Evolutionary conservation across 2,329 filamentous ascomycete species (phyloP), one percentile per base, ranked within the genome.

Genomic region (Fusarium proliferatum): DNA sequence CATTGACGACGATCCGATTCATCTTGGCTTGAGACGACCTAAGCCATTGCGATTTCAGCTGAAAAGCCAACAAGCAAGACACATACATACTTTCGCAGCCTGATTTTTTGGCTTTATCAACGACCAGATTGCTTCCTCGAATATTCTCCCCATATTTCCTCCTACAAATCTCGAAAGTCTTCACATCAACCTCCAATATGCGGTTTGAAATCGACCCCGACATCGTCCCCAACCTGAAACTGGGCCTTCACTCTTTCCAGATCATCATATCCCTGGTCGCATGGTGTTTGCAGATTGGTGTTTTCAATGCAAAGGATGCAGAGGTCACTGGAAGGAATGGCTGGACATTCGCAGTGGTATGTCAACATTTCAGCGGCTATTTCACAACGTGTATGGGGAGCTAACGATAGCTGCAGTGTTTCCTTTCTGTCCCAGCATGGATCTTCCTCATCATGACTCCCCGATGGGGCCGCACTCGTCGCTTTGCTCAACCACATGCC

Each of bases 391-490:
- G 34, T 21, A 59, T 38, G 46, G 17, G 33, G 61, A 41, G 59
- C 73, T 76, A 46, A 67, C 45, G n/a, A 12, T 39, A n/a, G 33
- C 2, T 26, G 10, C 67, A 93, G 91, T 91, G 89, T 81, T 92
- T 92, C 82, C 81, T 93, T 38, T 87, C 88, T 21, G 84, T 91
- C 52, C 90, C 89, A 1, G 89, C 89, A 49, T 90, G 90, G 84
- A 86, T 93, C 68, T 93, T 89, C 81, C 85, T 92, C 55, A 86
- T 88, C 75, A 89, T 91, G 86, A 88, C 90, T 7, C 90, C 90
- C 46, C 86, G 90, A 60, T 92, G 89, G 79, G 85, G 86, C 53
- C 87, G 90, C 71, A 91, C 91, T 9, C 86, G 88, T 61, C 88
- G 85, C 71, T 85, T 90, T 60, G 91, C 90, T 57, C 84, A 92